phyloP scores from a whole-genome alignment of 75 land plant genomes.

The Azolla pinnata region DNA sequence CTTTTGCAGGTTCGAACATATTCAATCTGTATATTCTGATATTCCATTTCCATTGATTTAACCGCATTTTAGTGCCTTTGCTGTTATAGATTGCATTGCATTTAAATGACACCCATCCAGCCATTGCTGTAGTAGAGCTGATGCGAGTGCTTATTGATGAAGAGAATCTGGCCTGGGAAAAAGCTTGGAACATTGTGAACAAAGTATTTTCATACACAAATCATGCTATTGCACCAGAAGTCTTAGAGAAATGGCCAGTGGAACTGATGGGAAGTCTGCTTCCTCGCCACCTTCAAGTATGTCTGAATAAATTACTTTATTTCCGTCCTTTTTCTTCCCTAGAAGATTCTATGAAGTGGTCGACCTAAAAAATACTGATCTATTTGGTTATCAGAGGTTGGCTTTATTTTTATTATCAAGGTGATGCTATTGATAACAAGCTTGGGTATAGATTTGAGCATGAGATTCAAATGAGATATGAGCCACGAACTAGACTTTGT shows the following conservation, averaged over 20 bases:
- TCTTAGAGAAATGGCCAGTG: slow-evolving; percentile 61
- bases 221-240: slow-evolving; percentile 51
- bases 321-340: neutral
- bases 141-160: slow-evolving; percentile 62
- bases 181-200: slow-evolving; percentile 49
- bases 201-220: slow-evolving; percentile 53
- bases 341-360: neutral
- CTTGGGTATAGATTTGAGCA: too few species aligned
- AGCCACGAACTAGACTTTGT: too few species aligned
- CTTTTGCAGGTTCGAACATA: too few species aligned
- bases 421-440: too few species aligned
- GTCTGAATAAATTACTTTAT: slow-evolving; percentile 1
- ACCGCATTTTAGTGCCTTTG: too few species aligned
- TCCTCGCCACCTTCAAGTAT: slow-evolving; percentile 64
- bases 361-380: too few species aligned
- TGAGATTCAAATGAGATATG: too few species aligned
- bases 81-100: slow-evolving; percentile 59
- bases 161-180: slow-evolving; percentile 44
- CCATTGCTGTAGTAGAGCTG: slow-evolving; percentile 56
- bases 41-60: neutral
- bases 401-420: too few species aligned
- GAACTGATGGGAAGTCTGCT: slow-evolving; percentile 57
- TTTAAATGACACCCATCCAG: slow-evolving; percentile 68
- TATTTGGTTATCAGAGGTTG: too few species aligned
- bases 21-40: too few species aligned